Percentiles rank a stretch among this genome's conserved stretches.
Evolutionary conservation across 768 basidiomycete genomes (phyloP).

Genomic region (Serendipita sp.): DNA sequence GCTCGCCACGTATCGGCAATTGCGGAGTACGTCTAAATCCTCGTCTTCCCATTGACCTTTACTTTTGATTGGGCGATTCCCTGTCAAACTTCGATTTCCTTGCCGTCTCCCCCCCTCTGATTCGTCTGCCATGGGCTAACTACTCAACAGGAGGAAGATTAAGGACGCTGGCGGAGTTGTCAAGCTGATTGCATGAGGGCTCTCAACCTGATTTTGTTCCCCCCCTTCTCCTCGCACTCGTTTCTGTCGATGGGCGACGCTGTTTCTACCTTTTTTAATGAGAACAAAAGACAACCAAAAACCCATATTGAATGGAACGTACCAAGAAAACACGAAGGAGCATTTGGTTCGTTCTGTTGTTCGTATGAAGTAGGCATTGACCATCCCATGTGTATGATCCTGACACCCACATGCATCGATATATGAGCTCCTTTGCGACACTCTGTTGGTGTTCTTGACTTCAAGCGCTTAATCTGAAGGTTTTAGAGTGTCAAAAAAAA

Average conservation of each 20-base stretch:
- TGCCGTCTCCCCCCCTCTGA: background rate
- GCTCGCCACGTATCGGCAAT: slow-evolving; percentile 83
- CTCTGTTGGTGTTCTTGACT: no score
- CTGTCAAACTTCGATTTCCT: slow-evolving; percentile 16
- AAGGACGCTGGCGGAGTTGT: slow-evolving; percentile 93
- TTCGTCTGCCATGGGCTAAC: background rate
- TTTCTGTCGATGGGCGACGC: background rate
- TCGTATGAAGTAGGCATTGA: no score
- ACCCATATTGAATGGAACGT: no score
- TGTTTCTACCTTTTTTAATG: background rate
- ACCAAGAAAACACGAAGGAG: no score
- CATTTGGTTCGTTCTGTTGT: no score
- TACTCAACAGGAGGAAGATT: slow-evolving; percentile 45
- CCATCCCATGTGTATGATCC: no score
- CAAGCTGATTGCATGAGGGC: slow-evolving; percentile 66
- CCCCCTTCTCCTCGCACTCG: background rate
- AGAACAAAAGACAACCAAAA: no score
- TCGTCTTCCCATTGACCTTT: slow-evolving; percentile 9
- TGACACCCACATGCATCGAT: no score
- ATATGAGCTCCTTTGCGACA: no score
- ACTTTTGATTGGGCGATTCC: background rate
- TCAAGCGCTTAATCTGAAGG: no score
- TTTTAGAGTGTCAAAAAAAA: no score
- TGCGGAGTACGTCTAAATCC: slow-evolving; percentile 46
- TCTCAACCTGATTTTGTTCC: no score